Base-by-base conservation (phyloP, 2,329 filamentous ascomycete species). In the Colletotrichum kahawae region DNA sequence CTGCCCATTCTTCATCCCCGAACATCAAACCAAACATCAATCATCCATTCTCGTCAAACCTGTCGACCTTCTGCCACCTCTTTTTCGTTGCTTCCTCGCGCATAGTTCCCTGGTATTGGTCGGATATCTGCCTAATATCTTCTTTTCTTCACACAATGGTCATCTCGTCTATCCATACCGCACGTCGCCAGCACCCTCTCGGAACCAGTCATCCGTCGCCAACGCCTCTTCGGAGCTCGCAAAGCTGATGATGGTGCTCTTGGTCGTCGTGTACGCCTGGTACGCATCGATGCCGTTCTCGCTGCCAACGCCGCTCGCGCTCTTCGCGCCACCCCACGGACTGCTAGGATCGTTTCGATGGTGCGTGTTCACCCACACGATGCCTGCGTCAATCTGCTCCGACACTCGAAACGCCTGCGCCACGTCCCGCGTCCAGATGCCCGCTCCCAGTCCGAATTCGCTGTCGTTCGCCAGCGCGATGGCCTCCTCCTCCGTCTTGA, bases 391-490 rank as follows among this genome's bases (percentile, higher is more conserved):
- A 77, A 96, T 88, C 59, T 88, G 88, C 81, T 95, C 93, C 67
- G 93, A 92, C 4, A 95, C 92, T 48, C 94, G 90, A 80, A 95
- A 90, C 69, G 93, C 93, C 62, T 92, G 94, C 82, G 93, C 92
- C 81, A 96, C 87, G 83, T 95, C 92, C 77, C 86, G 90, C 34
- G 94, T 96, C 91, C 95, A 95, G 24, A 96, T 88, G 31, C 92
- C 94, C 29, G 94, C 93, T 69, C 94, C 94, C 33, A 97, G 90
- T 76, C 94, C 94, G 83, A 95, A 96, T 77, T 89, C 93, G 80
- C 90, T 94, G 84, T 91, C 88, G 88, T 97, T 96, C 74, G 92
- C 94, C 62, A 94, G 85, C 69, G 87, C 85, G 79, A 96, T 89
- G 56, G 92, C 94, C 65, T 95, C 92, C 27, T 91, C 91, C 85